Percentiles rank a stretch among this genome's conserved stretches.
These are phyloP conservation scores for Sphenostylis stenocarpa DNA, from an alignment of 306 rosid genomes.

Conservation along the genomic window DNA sequence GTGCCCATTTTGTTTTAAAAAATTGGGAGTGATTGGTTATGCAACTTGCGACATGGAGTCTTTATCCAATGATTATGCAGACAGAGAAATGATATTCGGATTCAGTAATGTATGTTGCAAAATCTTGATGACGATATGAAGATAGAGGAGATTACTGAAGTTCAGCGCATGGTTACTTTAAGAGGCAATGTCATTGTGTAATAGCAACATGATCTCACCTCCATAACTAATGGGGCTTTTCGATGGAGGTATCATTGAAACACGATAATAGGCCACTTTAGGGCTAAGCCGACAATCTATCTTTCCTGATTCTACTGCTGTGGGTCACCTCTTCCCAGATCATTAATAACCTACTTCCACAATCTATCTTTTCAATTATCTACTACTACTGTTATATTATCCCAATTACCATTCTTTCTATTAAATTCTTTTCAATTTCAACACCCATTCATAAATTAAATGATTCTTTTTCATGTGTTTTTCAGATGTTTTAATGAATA, in stretches of 20 bases:
- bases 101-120: constrained; percentile 25
- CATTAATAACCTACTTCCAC: too few relatives aligned
- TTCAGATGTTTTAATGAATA: too few relatives aligned
- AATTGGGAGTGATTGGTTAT: not conserved
- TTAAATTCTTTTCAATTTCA: too few relatives aligned
- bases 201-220: constrained; percentile 56
- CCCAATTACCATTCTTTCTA: too few relatives aligned
- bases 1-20: too few relatives aligned
- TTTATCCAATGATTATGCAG: constrained; percentile 40
- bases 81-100: constrained; percentile 29
- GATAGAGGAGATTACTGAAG: constrained; percentile 32
- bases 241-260: constrained; percentile 42
- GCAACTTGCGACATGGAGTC: constrained; percentile 27
- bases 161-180: constrained; percentile 52
- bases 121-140: constrained; percentile 37
- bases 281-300: constrained; percentile 37
- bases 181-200: constrained; percentile 56
- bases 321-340: constrained; percentile 21
- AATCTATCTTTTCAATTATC: too few relatives aligned
- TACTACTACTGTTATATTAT: too few relatives aligned
- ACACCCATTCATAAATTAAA: too few relatives aligned
- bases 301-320: constrained; percentile 19
- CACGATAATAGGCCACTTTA: constrained; percentile 38
- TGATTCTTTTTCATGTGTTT: too few relatives aligned
- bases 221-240: constrained; percentile 50